These are phyloP conservation scores for Mycena polygramma DNA, from an alignment of 768 basidiomycete species.

Conservation along the genomic window DNA sequence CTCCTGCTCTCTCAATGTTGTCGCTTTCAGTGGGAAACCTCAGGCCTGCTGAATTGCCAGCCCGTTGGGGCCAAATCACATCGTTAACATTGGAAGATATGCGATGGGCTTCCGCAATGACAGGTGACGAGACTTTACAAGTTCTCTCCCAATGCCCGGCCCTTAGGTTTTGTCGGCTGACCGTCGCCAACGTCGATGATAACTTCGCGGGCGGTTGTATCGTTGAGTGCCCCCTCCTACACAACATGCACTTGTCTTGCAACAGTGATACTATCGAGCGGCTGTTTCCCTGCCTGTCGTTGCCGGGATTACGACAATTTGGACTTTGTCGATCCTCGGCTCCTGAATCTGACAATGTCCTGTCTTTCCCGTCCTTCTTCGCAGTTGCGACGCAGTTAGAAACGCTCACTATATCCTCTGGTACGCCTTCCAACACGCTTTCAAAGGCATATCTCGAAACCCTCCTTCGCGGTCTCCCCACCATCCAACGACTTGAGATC, in stretches of 20 bases:
- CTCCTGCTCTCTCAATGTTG: neutral
- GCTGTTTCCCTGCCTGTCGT: neutral
- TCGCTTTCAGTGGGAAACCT: neutral
- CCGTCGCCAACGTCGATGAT: too few relatives aligned
- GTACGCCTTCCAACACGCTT: too few relatives aligned
- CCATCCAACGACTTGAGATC: neutral
- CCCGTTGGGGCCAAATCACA: neutral
- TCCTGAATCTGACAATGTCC: neutral
- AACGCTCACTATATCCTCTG: too few relatives aligned
- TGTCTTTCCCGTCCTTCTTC: neutral
- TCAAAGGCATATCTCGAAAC: neutral
- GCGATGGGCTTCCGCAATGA: too few relatives aligned
- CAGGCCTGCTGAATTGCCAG: neutral
- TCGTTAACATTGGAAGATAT: too few relatives aligned
- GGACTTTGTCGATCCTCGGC: neutral
- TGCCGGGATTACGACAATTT: neutral
- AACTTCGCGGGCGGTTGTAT: too few relatives aligned
- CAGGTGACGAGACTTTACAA: neutral
- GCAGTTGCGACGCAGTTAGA: neutral
- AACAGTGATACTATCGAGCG: neutral
- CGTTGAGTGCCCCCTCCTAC: neutral
- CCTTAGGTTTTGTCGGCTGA: neutral
- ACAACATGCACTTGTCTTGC: neutral
- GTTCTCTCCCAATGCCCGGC: neutral
- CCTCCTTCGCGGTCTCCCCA: conserved; percentile 9